Base-by-base conservation (phyloP, 108 stramenopile species). In the Bacterosira constricta region DNA sequence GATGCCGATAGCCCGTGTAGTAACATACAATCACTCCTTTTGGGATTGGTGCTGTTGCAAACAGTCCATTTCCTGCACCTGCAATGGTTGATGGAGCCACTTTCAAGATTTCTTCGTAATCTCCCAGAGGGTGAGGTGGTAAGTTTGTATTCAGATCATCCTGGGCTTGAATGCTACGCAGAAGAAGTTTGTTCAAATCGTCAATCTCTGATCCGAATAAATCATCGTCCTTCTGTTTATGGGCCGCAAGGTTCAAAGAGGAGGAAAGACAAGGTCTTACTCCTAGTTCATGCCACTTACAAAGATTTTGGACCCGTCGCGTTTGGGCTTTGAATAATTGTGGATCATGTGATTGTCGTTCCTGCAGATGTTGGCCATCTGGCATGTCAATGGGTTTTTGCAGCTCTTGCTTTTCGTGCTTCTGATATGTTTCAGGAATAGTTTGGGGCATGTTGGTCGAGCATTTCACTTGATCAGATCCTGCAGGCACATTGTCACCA, bases 101-200 rank as follows among this genome's bases (percentile, higher is more conserved):
- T 29, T 56, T 69, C 23, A 76, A 63, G 3, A 50, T 27, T 1
- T 47, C 41, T 62, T 76, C 67, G 41, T 63, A 62, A 11, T 69
- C 58, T 34, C 67, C 67, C 17, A 2, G 20, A n/a, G 75, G 75
- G 47, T 63, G 62, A 29, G 76, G 68, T 8, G 76, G 76, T 11
- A 77, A 36, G 51, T 77, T 77, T 52, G 55, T 64, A 51, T 77
- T 77, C 12, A 61, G 55, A 25, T 77, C 68, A 58, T 77, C 76
- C 47, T 77, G 76, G 9, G 76, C 76, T 27, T 77, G 44, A 11
- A 69, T 53, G 62, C 62, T 64, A 35, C 76, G 61, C 37, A 63
- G 2, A 46, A 69, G 76, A 9, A 77, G 31, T n/a, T 31, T 63
- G 36, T 38, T 15, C 27, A 77, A 17, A 50, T 77, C 68, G 47